Conservation (phyloP, 345 rosid genomes). For the Eucalyptus virginea region DNA sequence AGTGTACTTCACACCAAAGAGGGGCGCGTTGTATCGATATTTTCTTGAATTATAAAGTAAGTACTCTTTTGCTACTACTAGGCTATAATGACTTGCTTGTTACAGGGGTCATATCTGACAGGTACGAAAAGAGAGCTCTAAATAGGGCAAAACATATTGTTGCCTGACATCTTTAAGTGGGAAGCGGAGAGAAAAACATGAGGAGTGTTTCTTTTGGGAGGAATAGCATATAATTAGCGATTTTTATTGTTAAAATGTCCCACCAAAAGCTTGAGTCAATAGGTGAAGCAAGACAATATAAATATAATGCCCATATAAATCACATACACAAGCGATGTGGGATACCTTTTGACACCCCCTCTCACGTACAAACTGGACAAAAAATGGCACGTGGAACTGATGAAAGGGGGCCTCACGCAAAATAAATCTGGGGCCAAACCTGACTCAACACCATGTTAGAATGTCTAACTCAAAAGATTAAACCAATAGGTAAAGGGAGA, state of each 20-base stretch:
- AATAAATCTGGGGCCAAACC: neutral
- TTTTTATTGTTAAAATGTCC: neutral
- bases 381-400: neutral
- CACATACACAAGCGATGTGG: neutral
- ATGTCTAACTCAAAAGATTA: neutral
- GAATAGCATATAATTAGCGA: neutral
- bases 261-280: neutral
- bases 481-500: neutral
- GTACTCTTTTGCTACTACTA: neutral
- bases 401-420: neutral
- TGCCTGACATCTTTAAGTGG: neutral
- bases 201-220: neutral
- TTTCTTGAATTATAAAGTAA: neutral
- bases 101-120: slow-evolving; percentile 94
- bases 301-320: neutral
- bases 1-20: neutral
- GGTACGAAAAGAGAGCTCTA: slow-evolving; percentile 19
- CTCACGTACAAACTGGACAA: neutral
- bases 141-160: neutral
- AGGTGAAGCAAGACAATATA: neutral
- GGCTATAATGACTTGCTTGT: neutral
- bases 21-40: neutral
- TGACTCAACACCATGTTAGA: neutral
- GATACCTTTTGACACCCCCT: neutral
- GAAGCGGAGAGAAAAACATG: neutral